Percentiles rank a stretch among this genome's conserved stretches.
These are phyloP conservation scores for Zygotorulaspora mrakii DNA, from an alignment of 1,139 yeast species.

Conservation along the genomic window DNA sequence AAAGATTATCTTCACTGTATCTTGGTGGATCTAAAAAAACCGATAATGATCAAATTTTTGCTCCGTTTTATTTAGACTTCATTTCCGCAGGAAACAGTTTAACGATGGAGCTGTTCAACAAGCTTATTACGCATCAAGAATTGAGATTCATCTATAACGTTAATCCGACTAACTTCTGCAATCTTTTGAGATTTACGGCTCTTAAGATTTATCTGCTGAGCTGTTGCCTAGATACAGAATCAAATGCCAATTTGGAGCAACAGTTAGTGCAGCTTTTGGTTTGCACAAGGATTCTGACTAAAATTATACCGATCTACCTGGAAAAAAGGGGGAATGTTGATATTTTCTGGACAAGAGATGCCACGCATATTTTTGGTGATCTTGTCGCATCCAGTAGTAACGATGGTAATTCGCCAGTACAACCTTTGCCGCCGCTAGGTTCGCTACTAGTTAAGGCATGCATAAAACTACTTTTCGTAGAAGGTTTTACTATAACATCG, in stretches of 20 bases:
- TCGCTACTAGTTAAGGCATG: conserved; percentile 45
- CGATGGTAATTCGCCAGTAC: conserved; percentile 16
- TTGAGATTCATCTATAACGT: conserved; percentile 56
- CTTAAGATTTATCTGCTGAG: conserved; percentile 26
- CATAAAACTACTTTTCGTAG: conserved; percentile 53
- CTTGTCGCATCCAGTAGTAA: conserved; percentile 18
- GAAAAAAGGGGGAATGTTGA: conserved; percentile 44
- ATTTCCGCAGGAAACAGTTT: conserved; percentile 17
- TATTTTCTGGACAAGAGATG: conserved; percentile 45
- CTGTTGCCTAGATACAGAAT: conserved; percentile 8
- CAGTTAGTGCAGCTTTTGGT: conserved; percentile 42
- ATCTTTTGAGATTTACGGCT: conserved; percentile 46
- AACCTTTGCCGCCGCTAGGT: conserved; percentile 44
- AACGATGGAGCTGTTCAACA: conserved; percentile 28
- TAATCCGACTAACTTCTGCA: conserved; percentile 53
- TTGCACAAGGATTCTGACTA: conserved; percentile 62
- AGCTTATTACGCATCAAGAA: conserved; percentile 54
- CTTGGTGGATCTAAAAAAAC: conserved; percentile 33
- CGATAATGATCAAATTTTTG: conserved; percentile 23
- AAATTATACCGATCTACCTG: conserved; percentile 63
- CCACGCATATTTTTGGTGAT: conserved; percentile 19
- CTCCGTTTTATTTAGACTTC: conserved; percentile 21
- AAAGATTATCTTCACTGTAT: conserved; percentile 11
- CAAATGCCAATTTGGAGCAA: conserved; percentile 13
- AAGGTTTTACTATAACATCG: conserved; percentile 34